Evolutionary conservation across 306 rosid species (phyloP).

Genomic region (Sesbania bispinosa): DNA sequence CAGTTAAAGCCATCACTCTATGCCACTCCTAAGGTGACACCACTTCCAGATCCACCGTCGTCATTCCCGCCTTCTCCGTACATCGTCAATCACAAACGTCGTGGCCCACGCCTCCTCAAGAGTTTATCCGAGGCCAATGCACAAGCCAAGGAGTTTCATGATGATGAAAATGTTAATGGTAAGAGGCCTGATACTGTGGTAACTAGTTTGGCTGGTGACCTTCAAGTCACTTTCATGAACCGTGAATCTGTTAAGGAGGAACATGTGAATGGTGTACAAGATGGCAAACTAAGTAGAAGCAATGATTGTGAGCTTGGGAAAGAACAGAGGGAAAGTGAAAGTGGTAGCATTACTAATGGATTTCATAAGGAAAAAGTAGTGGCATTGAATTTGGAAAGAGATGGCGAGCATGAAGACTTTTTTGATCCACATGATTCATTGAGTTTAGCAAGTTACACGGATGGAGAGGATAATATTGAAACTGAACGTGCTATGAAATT

Average conservation of each 20-base stretch:
- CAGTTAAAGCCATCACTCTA: constrained; percentile 83
- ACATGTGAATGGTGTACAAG: constrained; percentile 31
- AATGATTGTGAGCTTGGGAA: constrained; percentile 32
- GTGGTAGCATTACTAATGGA: constrained; percentile 34
- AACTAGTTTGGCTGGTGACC: constrained; percentile 38
- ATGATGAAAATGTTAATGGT: constrained; percentile 31
- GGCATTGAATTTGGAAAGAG: constrained; percentile 42
- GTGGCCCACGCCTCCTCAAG: constrained; percentile 85
- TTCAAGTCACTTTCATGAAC: constrained; percentile 18
- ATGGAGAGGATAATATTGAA: constrained; percentile 68
- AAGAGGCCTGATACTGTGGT: constrained; percentile 34
- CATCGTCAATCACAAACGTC: constrained; percentile 89
- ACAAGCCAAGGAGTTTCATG: constrained; percentile 21
- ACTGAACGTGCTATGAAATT: constrained; percentile 36
- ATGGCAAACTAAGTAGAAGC: constrained; percentile 21
- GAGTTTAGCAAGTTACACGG: constrained; percentile 68
- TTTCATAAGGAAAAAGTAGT: constrained; percentile 28
- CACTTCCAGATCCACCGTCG: constrained; percentile 83
- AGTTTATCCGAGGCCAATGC: constrained; percentile 73
- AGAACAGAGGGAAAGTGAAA: constrained; percentile 26
- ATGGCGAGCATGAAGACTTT: constrained; percentile 64
- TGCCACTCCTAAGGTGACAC: constrained; percentile 82
- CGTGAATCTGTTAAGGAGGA: constrained; percentile 38
- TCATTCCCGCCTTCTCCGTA: constrained; percentile 89
- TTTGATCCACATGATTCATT: constrained; percentile 75